These are phyloP conservation scores for Exobasidium cylindrosporum DNA, from an alignment of 1,284 basidiomycete genomes.

Conservation along the genomic window DNA sequence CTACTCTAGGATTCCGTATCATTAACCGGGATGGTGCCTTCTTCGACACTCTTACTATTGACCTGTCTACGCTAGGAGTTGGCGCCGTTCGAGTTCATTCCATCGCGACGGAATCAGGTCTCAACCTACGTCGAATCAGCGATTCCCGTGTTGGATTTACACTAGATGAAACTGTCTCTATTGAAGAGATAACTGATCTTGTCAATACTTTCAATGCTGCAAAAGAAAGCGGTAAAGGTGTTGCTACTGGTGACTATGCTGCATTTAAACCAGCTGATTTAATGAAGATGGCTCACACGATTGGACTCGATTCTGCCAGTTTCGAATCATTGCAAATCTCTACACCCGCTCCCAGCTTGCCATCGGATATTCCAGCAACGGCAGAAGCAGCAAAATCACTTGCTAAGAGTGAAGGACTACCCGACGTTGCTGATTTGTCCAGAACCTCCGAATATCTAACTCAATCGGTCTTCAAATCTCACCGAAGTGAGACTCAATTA, in stretches of 20 bases:
- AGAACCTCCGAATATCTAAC: conserved; percentile 75
- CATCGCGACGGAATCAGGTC: conserved; percentile 65
- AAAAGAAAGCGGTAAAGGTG: conserved; percentile 46
- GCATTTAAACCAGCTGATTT: conserved; percentile 40
- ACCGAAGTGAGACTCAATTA: conserved; percentile 98
- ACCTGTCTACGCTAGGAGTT: conserved; percentile 66
- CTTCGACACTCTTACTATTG: conserved; percentile 92
- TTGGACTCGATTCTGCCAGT: conserved; percentile 32
- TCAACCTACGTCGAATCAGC: conserved; percentile 83
- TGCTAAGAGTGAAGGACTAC: conserved; percentile 19
- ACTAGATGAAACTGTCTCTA: conserved; percentile 82
- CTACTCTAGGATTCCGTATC: conserved; percentile 68
- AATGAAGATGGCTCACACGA: conserved; percentile 27
- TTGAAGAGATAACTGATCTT: conserved; percentile 65
- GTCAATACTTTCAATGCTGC: conserved; percentile 69
- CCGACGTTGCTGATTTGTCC: conserved; percentile 59
- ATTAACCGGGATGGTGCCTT: conserved; percentile 63
- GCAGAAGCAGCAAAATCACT: conserved; percentile 19
- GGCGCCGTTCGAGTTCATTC: conserved; percentile 70
- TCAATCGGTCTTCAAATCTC: conserved; percentile 81
- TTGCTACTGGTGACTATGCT: conserved; percentile 49
- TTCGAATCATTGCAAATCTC: conserved; percentile 39
- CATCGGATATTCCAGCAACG: conserved; percentile 15
- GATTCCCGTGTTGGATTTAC: conserved; percentile 78
- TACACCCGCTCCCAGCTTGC: conserved; percentile 15